These are phyloP conservation scores for Plasmopara muralis DNA, from an alignment of 352 stramenopile species.

Conservation along the genomic window DNA sequence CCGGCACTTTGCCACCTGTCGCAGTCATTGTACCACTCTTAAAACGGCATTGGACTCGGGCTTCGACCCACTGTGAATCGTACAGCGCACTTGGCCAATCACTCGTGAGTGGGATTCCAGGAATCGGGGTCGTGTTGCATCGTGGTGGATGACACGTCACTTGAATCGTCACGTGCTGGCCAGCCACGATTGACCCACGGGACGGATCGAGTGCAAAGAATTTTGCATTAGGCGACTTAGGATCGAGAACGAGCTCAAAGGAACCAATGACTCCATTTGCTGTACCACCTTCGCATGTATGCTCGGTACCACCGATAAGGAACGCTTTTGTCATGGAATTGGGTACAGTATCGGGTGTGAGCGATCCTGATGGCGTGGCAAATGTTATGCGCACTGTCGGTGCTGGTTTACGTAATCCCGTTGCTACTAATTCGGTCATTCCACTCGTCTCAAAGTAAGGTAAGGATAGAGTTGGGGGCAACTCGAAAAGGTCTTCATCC, in stretches of 20 bases:
- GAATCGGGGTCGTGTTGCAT: conserved; percentile 1
- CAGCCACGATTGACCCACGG: conserved; percentile 49
- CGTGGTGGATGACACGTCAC: conserved; percentile 41
- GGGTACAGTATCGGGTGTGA: conserved; percentile 10
- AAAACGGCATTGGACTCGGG: conserved; percentile 34
- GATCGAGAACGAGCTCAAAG: conserved; percentile 63
- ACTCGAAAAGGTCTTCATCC: conserved; percentile 56
- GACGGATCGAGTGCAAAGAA: conserved; percentile 63
- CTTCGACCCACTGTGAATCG: conserved; percentile 35
- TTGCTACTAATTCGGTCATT: conserved; percentile 13
- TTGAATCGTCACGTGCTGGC: conserved; percentile 46
- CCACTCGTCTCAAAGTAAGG: conserved; percentile 11
- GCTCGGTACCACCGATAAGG: conserved; percentile 42
- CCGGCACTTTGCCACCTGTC: no score
- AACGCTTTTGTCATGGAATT: conserved; percentile 17
- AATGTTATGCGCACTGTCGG: conserved; percentile 44
- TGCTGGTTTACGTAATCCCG: conserved; percentile 40
- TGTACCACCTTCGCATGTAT: conserved; percentile 11
- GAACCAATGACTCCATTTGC: conserved; percentile 17
- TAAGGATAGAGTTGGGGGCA: conserved; percentile 46
- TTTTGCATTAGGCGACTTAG: conserved; percentile 42
- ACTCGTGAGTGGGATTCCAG: not conserved
- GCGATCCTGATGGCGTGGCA: conserved; percentile 8
- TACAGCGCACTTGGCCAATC: conserved; percentile 21
- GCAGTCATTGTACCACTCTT: conserved; percentile 18